phyloP scores from a whole-genome alignment of 441 rosid species.

The Raphanus hybrid region DNA sequence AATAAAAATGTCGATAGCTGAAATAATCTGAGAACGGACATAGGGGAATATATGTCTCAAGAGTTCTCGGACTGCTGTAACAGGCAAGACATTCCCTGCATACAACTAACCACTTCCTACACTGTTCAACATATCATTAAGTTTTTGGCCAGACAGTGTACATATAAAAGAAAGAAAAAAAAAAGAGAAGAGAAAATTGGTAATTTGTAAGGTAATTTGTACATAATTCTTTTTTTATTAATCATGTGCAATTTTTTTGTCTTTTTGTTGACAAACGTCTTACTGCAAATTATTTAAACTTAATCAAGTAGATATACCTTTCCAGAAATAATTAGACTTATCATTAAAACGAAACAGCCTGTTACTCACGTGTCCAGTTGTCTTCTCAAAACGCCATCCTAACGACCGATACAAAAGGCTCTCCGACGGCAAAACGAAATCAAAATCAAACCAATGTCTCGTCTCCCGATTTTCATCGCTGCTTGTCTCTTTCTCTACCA shows the following conservation, averaged over 20 bases:
- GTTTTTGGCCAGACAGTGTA: no score
- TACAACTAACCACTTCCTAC: neutral
- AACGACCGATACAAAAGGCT: constrained; percentile 25
- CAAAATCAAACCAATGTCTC: constrained; percentile 26
- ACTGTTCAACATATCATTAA: neutral
- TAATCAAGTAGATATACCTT: neutral
- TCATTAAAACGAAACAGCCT: constrained; percentile 22
- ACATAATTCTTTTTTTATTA: no score
- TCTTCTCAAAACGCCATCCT: neutral
- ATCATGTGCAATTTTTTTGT: no score
- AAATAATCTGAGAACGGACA: neutral
- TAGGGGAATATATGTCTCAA: neutral
- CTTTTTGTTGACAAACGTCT: no score
- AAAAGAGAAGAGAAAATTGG: no score
- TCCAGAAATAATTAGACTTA: constrained; percentile 10
- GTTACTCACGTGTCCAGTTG: constrained; percentile 24
- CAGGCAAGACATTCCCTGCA: neutral
- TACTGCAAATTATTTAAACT: neutral
- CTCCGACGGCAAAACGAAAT: constrained; percentile 14
- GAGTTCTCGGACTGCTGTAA: neutral
- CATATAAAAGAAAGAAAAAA: no score
- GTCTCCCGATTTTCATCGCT: neutral
- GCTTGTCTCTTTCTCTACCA: neutral
- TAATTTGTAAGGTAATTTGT: no score
- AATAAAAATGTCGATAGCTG: neutral